Base-by-base conservation (phyloP, 345 rosid genomes). In the Salix exigua region DNA sequence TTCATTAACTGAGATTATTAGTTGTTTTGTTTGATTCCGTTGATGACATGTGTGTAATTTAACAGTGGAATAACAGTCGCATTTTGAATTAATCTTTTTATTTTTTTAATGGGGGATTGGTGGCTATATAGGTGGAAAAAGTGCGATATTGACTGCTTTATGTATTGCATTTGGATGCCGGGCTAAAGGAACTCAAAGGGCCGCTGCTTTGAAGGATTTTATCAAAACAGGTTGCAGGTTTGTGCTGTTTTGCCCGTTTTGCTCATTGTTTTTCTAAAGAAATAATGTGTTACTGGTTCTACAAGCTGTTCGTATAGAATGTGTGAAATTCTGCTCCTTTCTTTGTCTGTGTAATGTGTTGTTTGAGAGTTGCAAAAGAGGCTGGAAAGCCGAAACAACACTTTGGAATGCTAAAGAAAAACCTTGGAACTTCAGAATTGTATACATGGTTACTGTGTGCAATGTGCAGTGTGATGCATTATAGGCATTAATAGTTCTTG, bases 211-310 rank as follows among this genome's bases (percentile, higher is more conserved):
- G 70, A 95, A 93, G 75, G 94, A 93, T 81, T 95, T 95, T 81
- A 90, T 95, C 51, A 95, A 91, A 87, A 88, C 86, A 69, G 96
- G 96, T 71, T 88, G 94, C 96, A 93, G 97, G 97, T 94, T 42
- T 70, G 3, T 46, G 48, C 10, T 63, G 63, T 46, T 63, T 23
- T 79, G 77, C 75, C 6, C 63, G 21, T 33, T 30, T 67, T 58
- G 38, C 16, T 26, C 9, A 58, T 76, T 69, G 14, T 55, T 69
- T 14, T 62, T 28, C 16, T 8, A 30, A 14, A 10, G 19, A 26
- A 33, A 46, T 51, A 3, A 58, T 21, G n/a, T 19, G 63, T n/a
- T 19, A 19, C 13, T 7, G 63, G 63, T n/a, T 58, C n/a, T 58
- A 23, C n/a, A 46, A 46, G 51, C 14, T 46, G 6, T 46, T 46